Base-by-base conservation (phyloP, 2,329 filamentous ascomycete species). In the Aspergillus sp. region DNA sequence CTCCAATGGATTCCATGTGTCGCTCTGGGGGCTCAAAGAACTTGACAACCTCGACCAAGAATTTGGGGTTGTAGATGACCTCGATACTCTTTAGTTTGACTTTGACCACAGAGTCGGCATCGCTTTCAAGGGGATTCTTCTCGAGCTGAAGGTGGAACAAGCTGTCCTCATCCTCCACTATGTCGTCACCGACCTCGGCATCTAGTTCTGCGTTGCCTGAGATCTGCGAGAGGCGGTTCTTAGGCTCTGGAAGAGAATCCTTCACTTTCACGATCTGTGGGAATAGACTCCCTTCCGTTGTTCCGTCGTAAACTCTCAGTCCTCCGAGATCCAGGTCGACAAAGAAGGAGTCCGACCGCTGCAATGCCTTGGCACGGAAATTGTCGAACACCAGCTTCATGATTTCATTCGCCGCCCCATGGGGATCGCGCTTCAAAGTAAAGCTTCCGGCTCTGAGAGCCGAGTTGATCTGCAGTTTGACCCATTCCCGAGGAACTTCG, bases 1-100 rank as follows among this genome's bases (percentile, higher is more conserved):
- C 96, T 12, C 88, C 90, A 67, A 99, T 97, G 10, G 95, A 99
- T 72, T 99, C 95, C 93, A 99, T 97, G 73, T 99, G 96, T 54
- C 93, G 85, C 74, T 97, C 93, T 0, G 95, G 96, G 0, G 95
- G 95, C 63, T 94, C 90, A 81, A 99, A 99, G 80, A 99, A 99
- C 67, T 92, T 92, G 55, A 89, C 91, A 45, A 98, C 87, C 52
- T 95, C 93, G 6, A 96, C 87, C 0, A 98, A 84, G 66, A 98
- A 96, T 64, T 89, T 91, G 1, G 96, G 95, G 68, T 99, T 99
- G 85, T 96, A 99, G 24, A 99, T 92, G 56, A 99, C 90, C 74
- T 99, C 96, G 66, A 99, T 88, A 49, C 93, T 95, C 75, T 96
- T 97, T 66, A 99, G 80, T 75, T 96, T 97, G 68, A 94, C 89